Evolutionary conservation across 2,329 filamentous ascomycete genomes (phyloP).

Genomic region (Akanthomyces dipterigenus): DNA sequence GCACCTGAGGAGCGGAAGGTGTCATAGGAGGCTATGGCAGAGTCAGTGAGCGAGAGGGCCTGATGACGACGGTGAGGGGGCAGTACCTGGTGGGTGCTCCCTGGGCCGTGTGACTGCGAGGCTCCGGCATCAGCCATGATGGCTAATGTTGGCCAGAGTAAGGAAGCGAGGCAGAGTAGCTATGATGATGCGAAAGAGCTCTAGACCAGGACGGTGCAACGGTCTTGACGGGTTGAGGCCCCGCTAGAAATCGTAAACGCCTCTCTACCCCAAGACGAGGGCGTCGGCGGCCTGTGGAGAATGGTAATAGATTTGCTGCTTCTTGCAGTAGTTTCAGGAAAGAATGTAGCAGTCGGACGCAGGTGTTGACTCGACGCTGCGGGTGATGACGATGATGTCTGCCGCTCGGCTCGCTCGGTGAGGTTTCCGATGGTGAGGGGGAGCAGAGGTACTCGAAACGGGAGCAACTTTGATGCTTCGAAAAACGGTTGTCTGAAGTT

Average conservation of each 20-base stretch:
- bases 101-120: constrained; percentile 16
- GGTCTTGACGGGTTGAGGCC: background rate
- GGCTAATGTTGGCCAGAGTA: constrained; percentile 14
- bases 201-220: background rate
- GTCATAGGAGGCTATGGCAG: constrained; percentile 12
- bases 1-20: constrained; percentile 19
- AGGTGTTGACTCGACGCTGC: background rate
- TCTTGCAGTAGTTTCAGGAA: background rate
- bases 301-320: background rate
- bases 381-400: background rate
- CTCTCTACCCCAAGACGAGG: background rate
- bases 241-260: background rate
- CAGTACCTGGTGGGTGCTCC: constrained; percentile 12
- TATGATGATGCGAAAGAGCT: background rate
- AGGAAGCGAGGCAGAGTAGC: background rate
- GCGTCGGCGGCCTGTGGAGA: background rate
- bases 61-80: background rate
- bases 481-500: background rate
- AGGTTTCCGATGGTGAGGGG: constrained; percentile 3
- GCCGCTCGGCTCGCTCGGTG: background rate
- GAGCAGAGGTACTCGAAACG: background rate
- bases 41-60: background rate
- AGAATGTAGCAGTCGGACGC: background rate
- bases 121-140: constrained; percentile 21
- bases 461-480: background rate